Evolutionary conservation across 106 monocot genomes (phyloP).

Genomic region (Platanthera zijinensis): DNA sequence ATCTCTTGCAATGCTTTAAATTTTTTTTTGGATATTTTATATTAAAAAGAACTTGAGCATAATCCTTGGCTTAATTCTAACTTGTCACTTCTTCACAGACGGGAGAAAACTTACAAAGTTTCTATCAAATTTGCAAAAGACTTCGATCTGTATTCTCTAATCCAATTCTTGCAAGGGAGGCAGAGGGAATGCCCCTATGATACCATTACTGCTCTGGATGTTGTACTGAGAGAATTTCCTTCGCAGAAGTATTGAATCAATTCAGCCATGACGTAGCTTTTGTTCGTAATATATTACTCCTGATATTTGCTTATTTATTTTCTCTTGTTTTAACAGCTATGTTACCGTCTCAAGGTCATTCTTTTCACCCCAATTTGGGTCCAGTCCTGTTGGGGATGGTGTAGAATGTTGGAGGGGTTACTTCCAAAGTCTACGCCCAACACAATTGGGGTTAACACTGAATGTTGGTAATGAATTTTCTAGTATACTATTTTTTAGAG

Average conservation of each 20-base stretch:
- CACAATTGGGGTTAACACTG: conserved; percentile 71
- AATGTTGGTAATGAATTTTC: conserved; percentile 40
- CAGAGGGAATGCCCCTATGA: conserved; percentile 39
- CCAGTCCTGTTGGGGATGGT: conserved; percentile 38
- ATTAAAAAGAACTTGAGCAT: too few species aligned
- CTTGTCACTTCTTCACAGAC: conserved; percentile 5
- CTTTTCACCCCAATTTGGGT: conserved; percentile 29
- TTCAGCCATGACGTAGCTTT: not conserved
- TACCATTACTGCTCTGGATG: conserved; percentile 42
- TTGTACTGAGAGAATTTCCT: conserved; percentile 44
- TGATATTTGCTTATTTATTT: not conserved
- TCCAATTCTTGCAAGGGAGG: conserved; percentile 24
- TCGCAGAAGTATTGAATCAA: conserved; percentile 16
- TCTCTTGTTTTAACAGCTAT: conserved; percentile 20
- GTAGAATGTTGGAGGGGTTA: conserved; percentile 77
- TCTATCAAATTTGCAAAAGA: conserved; percentile 25
- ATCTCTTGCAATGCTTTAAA: too few species aligned
- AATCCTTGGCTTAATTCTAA: too few species aligned
- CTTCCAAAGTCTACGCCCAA: conserved; percentile 74
- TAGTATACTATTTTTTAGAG: not conserved
- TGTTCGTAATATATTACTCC: not conserved
- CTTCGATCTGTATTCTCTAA: conserved; percentile 27
- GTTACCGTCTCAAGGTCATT: conserved; percentile 35
- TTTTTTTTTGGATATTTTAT: not conserved
- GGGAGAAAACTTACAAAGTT: conserved; percentile 30